These are phyloP conservation scores for Selaginella tamariscina DNA, from an alignment of 75 land plant genomes.

Conservation along the genomic window DNA sequence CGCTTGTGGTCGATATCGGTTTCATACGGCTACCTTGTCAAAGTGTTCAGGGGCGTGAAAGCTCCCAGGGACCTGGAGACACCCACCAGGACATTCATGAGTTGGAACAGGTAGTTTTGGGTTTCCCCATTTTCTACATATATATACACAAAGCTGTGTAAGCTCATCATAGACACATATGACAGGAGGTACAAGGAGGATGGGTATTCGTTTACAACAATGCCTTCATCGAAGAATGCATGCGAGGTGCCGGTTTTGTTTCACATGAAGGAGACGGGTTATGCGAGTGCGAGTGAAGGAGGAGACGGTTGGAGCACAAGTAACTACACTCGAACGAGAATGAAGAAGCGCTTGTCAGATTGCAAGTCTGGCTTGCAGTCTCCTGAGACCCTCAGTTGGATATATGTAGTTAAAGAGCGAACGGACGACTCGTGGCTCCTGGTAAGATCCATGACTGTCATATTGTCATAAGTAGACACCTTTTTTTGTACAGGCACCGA, in stretches of 20 bases:
- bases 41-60: slow-evolving; percentile 34
- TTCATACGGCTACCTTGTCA: slow-evolving; percentile 59
- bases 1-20: slow-evolving; percentile 44
- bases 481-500: background rate
- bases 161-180: too few relatives aligned
- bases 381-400: background rate
- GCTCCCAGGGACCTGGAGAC: slow-evolving; percentile 33
- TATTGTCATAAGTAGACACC: background rate
- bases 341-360: background rate
- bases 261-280: background rate
- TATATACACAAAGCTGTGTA: too few relatives aligned
- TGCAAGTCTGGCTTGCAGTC: background rate
- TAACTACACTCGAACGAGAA: background rate
- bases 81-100: slow-evolving; percentile 49
- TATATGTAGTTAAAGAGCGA: background rate
- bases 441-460: background rate
- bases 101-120: slow-evolving; percentile 67
- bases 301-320: background rate
- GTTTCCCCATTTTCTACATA: too few relatives aligned
- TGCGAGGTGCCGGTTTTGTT: background rate
- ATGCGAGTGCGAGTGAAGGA: too few relatives aligned
- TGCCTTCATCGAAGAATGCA: background rate
- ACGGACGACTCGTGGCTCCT: background rate
- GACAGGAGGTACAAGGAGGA: background rate
- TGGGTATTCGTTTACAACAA: background rate